Evolutionary conservation across 257 asterid species (phyloP).

Genomic region (Solanum ossicruentum): DNA sequence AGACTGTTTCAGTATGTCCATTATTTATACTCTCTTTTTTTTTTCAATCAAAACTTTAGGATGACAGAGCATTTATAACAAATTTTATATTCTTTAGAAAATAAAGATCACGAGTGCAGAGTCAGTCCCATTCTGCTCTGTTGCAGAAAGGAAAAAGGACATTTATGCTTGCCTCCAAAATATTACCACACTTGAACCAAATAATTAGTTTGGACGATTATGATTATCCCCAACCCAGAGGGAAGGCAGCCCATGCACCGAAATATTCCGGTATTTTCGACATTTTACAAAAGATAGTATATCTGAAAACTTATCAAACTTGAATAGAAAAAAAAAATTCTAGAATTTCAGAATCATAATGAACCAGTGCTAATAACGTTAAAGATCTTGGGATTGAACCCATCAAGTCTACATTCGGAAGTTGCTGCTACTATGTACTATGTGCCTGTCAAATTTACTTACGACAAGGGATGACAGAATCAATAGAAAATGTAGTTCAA

Average conservation of each 20-base stretch:
- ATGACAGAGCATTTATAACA: background rate
- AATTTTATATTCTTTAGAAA: background rate
- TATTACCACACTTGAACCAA: background rate
- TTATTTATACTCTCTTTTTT: background rate
- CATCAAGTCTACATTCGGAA: background rate
- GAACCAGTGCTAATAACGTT: background rate
- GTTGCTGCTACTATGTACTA: background rate
- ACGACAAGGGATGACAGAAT: background rate
- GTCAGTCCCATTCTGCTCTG: background rate
- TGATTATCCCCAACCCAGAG: background rate
- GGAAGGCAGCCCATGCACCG: background rate
- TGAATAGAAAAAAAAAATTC: background rate
- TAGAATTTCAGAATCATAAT: background rate
- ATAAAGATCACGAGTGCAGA: background rate
- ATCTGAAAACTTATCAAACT: background rate
- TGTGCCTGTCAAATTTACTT: background rate
- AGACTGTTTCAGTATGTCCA: background rate
- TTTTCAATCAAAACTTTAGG: background rate
- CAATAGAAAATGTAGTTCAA: background rate
- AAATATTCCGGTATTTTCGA: background rate
- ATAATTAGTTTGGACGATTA: background rate
- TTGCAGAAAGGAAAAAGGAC: background rate
- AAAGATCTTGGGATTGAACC: background rate
- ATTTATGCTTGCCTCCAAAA: background rate
- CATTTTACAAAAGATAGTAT: background rate